A percentile compares a stretch with the other conserved stretches of the same genome.
Conservation (phyloP, 345 rosid species). For the Trapa incisa region DNA sequence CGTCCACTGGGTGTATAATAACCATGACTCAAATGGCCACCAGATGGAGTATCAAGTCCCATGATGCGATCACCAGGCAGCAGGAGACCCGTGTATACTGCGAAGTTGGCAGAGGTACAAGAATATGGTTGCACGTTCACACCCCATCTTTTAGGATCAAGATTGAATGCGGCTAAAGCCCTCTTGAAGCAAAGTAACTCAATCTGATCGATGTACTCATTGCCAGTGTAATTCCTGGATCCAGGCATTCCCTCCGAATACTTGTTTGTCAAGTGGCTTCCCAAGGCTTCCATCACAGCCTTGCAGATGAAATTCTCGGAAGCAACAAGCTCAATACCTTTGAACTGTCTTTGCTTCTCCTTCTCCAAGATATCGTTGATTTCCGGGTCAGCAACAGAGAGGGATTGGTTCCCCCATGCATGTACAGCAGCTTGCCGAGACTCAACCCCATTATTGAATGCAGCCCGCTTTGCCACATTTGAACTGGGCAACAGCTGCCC, state of each 20-base stretch:
- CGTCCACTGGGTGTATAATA: constrained; percentile 76
- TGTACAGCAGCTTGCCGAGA: constrained; percentile 41
- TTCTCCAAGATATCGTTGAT: constrained; percentile 69
- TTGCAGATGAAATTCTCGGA: constrained; percentile 85
- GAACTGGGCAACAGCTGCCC: constrained; percentile 21
- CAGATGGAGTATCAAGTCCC: constrained; percentile 96
- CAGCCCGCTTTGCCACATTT: constrained; percentile 28
- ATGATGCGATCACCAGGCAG: constrained; percentile 80
- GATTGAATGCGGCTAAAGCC: constrained; percentile 65
- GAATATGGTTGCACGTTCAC: constrained; percentile 95
- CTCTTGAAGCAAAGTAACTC: constrained; percentile 64
- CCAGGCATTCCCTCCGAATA: constrained; percentile 95
- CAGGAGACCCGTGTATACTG: constrained; percentile 73
- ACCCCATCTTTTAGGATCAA: constrained; percentile 79
- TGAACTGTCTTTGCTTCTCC: constrained; percentile 65
- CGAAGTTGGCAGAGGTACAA: constrained; percentile 87
- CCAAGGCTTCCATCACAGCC: constrained; percentile 83
- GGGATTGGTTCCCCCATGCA: constrained; percentile 66
- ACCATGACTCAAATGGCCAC: constrained; percentile 95
- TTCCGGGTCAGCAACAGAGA: constrained; percentile 60
- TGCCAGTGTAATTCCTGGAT: constrained; percentile 74
- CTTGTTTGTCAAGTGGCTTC: constrained; percentile 87
- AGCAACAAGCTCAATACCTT: constrained; percentile 72
- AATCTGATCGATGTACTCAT: constrained; percentile 71
- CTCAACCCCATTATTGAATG: constrained; percentile 35